Evolutionary conservation across 257 asterid species (phyloP).

Genomic region (Capsicum pubescens): DNA sequence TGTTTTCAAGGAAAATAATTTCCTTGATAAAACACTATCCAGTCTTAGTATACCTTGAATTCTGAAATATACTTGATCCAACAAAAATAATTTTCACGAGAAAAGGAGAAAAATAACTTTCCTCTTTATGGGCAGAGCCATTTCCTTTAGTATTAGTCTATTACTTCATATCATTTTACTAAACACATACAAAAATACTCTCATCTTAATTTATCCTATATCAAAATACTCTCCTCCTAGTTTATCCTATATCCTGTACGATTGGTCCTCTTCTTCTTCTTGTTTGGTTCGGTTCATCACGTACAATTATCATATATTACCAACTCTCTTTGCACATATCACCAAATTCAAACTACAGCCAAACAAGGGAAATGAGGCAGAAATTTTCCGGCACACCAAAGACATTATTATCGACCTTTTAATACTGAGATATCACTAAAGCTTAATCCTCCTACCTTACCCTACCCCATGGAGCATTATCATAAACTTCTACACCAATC

Average conservation of each 20-base stretch:
- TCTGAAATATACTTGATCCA: not conserved
- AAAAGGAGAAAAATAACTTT: not conserved
- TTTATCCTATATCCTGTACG: not conserved
- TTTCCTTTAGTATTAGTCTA: not conserved
- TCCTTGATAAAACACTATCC: not conserved
- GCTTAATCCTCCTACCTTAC: not conserved
- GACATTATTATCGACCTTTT: not conserved
- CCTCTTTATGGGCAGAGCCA: not conserved
- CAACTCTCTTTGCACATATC: not conserved
- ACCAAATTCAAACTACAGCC: not conserved
- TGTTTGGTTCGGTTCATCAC: not conserved
- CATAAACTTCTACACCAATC: not conserved
- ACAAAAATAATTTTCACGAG: not conserved
- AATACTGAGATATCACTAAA: not conserved
- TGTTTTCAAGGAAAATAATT: conserved; percentile 10
- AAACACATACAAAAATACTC: conserved; percentile 16
- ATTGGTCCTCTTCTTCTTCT: not conserved
- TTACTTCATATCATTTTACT: conserved; percentile 16
- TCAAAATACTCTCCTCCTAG: conserved; percentile 5
- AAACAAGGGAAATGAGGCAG: not conserved
- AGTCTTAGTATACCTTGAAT: not conserved
- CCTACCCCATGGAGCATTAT: not conserved
- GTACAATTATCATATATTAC: not conserved
- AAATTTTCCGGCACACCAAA: not conserved
- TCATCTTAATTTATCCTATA: not conserved